Evolutionary conservation across 805 yeast genomes (phyloP), one percentile per base, ranked within the genome.

Genomic region (Schizosaccharomyces pombe): DNA sequence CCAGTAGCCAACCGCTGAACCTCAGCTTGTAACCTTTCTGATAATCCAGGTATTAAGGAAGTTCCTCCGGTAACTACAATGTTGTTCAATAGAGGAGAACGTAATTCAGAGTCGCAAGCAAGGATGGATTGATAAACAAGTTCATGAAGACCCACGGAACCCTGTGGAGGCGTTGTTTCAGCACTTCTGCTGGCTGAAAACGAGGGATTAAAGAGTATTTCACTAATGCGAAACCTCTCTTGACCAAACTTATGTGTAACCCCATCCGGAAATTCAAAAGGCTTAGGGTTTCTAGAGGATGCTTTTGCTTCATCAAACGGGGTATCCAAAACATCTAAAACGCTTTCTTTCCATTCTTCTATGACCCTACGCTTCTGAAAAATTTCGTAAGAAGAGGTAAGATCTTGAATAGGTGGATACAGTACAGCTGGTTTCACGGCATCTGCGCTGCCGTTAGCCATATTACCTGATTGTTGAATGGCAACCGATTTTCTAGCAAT

Each of bases 61-160:
- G 77, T 64, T 1, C 80, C 79, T 22, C 86, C 86, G 2, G 80
- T 76, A 49, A 80, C 68, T 39, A 80, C 73, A 19, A 80, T 70
- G 59, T 72, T 72, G 43, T 69, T 70, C 22, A 74, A 61, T 53
- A 63, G 47, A 57, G 66, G 68, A 30, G 69, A 67, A 51, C 72
- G 70, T 22, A 72, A 62, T 52, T 61, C 63, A 11, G 57, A 60
- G 57, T 74, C 78, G 16, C 75, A 65, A 57, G 70, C 68, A 61
- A 69, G 68, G 57, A 75, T 65, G 43, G 75, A 64, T 26, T 68
- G 68, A 57, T 72, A 67, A 12, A 76, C 65, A 55, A 73, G 62
- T 54, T 30, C n/a, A 19, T 24, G 53, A 24, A 49, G 33, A 14
- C 39, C 53, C 11, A 49, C 16, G 8, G 53, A 34, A n/a, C 33